A percentile compares a stretch with the other conserved stretches of the same genome.
These are phyloP conservation scores for Apophysomyces elegans DNA, from an alignment of 371 early-diverging fungal genomes.

Conservation along the genomic window DNA sequence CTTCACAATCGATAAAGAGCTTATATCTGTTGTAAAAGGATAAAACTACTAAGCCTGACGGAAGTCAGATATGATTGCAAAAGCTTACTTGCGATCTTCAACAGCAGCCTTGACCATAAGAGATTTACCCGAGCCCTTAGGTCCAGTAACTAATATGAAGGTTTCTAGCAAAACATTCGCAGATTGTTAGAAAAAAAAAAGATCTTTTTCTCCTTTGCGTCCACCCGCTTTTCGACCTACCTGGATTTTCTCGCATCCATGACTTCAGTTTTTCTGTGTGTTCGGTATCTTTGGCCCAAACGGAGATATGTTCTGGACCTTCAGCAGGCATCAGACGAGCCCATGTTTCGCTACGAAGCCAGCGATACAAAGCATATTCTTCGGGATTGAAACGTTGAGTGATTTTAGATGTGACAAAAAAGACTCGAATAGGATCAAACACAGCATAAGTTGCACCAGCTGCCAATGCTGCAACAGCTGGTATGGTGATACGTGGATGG, in stretches of 20 bases:
- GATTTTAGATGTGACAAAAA: slow-evolving; percentile 82
- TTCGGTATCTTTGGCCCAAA: slow-evolving; percentile 69
- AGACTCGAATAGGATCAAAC: slow-evolving; percentile 91
- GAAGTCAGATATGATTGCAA: background rate
- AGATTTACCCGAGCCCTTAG: slow-evolving; percentile 66
- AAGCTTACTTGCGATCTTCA: slow-evolving; percentile 48
- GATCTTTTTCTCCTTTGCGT: background rate
- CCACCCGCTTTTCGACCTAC: slow-evolving; percentile 28
- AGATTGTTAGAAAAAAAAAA: background rate
- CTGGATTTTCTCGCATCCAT: slow-evolving; percentile 74
- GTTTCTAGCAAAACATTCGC: slow-evolving; percentile 44
- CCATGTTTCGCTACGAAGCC: slow-evolving; percentile 69
- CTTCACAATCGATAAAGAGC: slow-evolving; percentile 80
- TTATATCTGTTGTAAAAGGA: slow-evolving; percentile 52
- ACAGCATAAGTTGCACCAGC: slow-evolving; percentile 82
- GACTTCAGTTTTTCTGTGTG: slow-evolving; percentile 60
- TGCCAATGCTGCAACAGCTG: slow-evolving; percentile 73
- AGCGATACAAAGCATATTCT: slow-evolving; percentile 64
- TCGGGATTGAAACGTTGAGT: slow-evolving; percentile 76
- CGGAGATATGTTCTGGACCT: slow-evolving; percentile 17
- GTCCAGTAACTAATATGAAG: slow-evolving; percentile 63
- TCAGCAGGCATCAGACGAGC: slow-evolving; percentile 41
- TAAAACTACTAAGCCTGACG: background rate
- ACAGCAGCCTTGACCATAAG: slow-evolving; percentile 59
- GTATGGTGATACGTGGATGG: slow-evolving; percentile 76